A percentile compares a stretch with the other conserved stretches of the same genome.
Evolutionary conservation across 2,329 filamentous ascomycete genomes (phyloP).

Genomic region (Botrytis porri): DNA sequence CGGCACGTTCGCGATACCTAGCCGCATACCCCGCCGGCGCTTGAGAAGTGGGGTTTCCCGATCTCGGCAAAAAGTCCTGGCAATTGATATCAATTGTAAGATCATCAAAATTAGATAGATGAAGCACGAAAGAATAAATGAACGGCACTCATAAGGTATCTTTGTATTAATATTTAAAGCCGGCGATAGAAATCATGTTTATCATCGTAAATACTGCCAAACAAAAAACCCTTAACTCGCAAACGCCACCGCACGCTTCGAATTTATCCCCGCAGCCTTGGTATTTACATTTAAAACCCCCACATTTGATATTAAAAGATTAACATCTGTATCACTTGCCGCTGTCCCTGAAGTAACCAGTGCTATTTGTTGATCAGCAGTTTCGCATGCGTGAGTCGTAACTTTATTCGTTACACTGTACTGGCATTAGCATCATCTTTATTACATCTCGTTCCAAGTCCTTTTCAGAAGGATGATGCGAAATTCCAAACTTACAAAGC

Average conservation of each 20-base stretch:
- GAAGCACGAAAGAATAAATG: background rate
- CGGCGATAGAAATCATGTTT: too few species aligned
- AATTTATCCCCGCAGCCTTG: constrained; percentile 25
- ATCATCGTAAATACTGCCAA: background rate
- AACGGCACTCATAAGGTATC: background rate
- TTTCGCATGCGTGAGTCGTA: constrained; percentile 28
- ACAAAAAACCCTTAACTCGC: too few species aligned
- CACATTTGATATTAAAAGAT: constrained; percentile 32
- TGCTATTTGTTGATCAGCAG: constrained; percentile 27
- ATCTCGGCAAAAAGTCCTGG: constrained; percentile 13
- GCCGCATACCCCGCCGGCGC: background rate
- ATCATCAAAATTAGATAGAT: background rate
- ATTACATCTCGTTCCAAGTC: too few species aligned
- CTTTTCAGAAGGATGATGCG: too few species aligned
- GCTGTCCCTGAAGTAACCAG: constrained; percentile 16
- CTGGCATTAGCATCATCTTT: background rate
- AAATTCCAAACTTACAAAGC: constrained; percentile 24
- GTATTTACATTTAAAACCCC: constrained; percentile 31
- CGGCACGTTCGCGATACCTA: background rate
- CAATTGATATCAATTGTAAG: background rate
- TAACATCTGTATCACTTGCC: constrained; percentile 25
- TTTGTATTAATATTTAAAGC: background rate
- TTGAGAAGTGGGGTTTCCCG: constrained; percentile 14
- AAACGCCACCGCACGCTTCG: constrained; percentile 18
- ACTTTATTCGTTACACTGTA: constrained; percentile 30